Evolutionary conservation across 495 filamentous ascomycete genomes (phyloP).

Genomic region (Xylaria venustula): DNA sequence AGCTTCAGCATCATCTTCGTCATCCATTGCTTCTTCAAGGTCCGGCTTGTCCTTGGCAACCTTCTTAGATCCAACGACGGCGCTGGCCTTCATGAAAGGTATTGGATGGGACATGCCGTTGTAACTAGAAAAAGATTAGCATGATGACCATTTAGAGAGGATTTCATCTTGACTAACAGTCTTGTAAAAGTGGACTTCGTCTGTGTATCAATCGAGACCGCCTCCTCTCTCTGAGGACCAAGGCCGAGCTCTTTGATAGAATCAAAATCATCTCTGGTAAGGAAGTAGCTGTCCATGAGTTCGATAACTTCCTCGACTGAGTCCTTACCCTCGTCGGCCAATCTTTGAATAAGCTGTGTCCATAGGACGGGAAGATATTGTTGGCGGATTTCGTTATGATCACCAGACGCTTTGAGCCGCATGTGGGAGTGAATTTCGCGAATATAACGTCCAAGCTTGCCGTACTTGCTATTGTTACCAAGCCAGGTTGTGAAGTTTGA

Average conservation of each 20-base stretch:
- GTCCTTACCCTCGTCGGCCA: conserved; percentile 73
- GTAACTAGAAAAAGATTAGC: conserved; percentile 54
- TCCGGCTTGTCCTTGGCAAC: conserved; percentile 78
- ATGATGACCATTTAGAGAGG: background rate
- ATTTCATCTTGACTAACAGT: conserved; percentile 49
- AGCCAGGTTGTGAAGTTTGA: conserved; percentile 83
- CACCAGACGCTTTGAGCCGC: conserved; percentile 87
- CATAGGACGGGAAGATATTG: conserved; percentile 92
- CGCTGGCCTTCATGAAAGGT: conserved; percentile 92
- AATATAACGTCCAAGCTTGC: conserved; percentile 79
- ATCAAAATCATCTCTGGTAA: conserved; percentile 96
- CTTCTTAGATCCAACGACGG: conserved; percentile 66
- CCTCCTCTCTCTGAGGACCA: conserved; percentile 72
- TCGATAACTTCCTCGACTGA: conserved; percentile 71
- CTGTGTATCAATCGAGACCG: conserved; percentile 75
- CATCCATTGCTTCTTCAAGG: conserved; percentile 93
- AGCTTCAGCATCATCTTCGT: conserved; percentile 76
- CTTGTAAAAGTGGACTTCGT: conserved; percentile 89
- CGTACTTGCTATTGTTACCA: conserved; percentile 88
- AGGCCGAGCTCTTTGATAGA: conserved; percentile 87
- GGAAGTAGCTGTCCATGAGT: conserved; percentile 94
- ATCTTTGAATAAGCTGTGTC: conserved; percentile 69
- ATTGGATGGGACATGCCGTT: conserved; percentile 84
- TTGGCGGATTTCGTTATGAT: conserved; percentile 90
- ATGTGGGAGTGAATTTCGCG: conserved; percentile 98